Percentiles rank a stretch among this genome's conserved stretches.
phyloP scores from a whole-genome alignment of 768 basidiomycete genomes.

The Lepiota venenata region DNA sequence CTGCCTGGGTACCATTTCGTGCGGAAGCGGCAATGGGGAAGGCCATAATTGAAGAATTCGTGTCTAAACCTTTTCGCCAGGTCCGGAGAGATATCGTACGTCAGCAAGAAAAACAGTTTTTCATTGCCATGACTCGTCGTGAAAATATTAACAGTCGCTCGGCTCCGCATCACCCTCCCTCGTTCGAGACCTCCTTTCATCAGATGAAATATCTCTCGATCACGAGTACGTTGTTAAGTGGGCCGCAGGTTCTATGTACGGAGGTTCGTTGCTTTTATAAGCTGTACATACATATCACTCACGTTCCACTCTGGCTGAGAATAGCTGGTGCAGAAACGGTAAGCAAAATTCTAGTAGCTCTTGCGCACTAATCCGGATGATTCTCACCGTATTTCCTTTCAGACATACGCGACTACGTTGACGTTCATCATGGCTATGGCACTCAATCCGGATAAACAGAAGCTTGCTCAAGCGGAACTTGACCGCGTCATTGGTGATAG shows the following conservation, averaged over 20 bases:
- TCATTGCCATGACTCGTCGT: neutral
- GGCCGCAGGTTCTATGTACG: conserved; percentile 18
- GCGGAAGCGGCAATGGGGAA: conserved; percentile 40
- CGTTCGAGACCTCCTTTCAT: conserved; percentile 35
- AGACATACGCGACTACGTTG: conserved; percentile 1
- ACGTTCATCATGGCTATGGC: conserved; percentile 24
- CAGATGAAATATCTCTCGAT: conserved; percentile 25
- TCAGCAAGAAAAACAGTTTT: too few species aligned
- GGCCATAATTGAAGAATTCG: conserved; percentile 28
- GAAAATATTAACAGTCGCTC: conserved; percentile 24
- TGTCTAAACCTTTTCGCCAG: conserved; percentile 31
- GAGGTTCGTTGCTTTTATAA: too few species aligned
- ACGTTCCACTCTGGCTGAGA: too few species aligned
- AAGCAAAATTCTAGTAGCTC: conserved; percentile 4
- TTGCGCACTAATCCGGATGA: too few species aligned
- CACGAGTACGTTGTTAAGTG: conserved; percentile 23
- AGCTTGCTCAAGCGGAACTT: conserved; percentile 39
- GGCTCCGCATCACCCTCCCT: conserved; percentile 41
- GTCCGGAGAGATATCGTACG: conserved; percentile 4
- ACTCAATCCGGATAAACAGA: conserved; percentile 35
- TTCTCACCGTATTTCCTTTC: neutral
- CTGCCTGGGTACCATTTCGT: conserved; percentile 55
- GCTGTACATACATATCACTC: too few species aligned
- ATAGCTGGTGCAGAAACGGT: conserved; percentile 14
- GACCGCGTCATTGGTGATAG: conserved; percentile 33